Evolutionary conservation across 768 basidiomycete genomes (phyloP).

Genomic region (Tulasnella sp.): DNA sequence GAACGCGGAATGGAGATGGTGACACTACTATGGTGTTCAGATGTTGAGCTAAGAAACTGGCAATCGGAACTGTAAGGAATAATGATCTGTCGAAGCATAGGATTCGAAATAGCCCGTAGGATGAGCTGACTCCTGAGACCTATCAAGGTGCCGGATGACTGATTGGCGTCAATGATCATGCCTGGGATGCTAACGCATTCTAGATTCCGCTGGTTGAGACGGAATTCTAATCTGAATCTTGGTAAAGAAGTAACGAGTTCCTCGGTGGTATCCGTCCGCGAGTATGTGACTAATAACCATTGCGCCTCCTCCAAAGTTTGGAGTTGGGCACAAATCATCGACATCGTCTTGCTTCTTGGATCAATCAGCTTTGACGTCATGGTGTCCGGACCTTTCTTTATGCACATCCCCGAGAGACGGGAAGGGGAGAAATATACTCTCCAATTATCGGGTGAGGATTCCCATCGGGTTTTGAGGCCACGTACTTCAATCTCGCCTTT

Average conservation of each 20-base stretch:
- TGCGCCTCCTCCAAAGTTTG: too few relatives aligned
- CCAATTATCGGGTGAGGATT: conserved; percentile 24
- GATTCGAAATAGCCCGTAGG: too few relatives aligned
- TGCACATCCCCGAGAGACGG: conserved; percentile 22
- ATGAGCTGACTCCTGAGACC: conserved; percentile 33
- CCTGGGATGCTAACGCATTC: conserved; percentile 32
- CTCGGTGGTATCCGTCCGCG: too few relatives aligned
- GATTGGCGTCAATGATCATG: conserved; percentile 32
- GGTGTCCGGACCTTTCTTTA: conserved; percentile 19
- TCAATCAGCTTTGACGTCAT: conserved; percentile 17
- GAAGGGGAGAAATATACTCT: conserved; percentile 23
- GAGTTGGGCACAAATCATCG: too few relatives aligned
- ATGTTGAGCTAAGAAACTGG: too few relatives aligned
- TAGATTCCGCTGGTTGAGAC: too few relatives aligned
- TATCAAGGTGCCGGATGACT: conserved; percentile 34
- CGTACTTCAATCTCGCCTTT: too few relatives aligned
- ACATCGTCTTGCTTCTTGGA: conserved; percentile 17
- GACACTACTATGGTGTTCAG: conserved; percentile 19
- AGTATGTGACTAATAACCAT: too few relatives aligned
- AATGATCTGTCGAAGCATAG: too few relatives aligned
- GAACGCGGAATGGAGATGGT: conserved; percentile 12
- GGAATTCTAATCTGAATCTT: too few relatives aligned
- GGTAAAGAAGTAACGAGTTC: too few relatives aligned
- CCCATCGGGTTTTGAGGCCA: neutral
- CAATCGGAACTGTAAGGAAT: too few relatives aligned